Evolutionary conservation across 768 basidiomycete genomes (phyloP).

Genomic region (Porpolomopsis calyptriformis): DNA sequence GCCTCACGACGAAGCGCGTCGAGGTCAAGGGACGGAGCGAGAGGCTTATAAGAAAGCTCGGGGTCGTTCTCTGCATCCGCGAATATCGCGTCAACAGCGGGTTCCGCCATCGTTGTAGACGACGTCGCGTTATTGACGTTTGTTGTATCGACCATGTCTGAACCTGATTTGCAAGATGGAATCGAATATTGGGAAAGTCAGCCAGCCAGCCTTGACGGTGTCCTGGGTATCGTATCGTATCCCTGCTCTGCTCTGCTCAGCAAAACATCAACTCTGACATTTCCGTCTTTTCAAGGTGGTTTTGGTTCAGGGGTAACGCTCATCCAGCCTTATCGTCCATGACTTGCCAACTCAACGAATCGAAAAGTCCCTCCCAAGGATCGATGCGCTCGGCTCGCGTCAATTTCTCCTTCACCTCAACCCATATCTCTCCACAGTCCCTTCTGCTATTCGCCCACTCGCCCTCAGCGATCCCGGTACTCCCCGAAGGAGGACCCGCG

Average conservation of each 20-base stretch:
- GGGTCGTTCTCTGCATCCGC: slow-evolving; percentile 27
- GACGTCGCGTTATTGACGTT: slow-evolving; percentile 35
- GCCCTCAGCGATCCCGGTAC: slow-evolving; percentile 14
- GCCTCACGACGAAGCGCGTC: slow-evolving; percentile 46
- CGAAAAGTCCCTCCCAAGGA: slow-evolving; percentile 77
- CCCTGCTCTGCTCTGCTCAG: background rate
- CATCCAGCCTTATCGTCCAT: background rate
- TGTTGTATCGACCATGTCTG: slow-evolving; percentile 25
- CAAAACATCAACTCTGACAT: background rate
- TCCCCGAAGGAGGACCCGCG: slow-evolving; percentile 47
- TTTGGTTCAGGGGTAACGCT: slow-evolving; percentile 40
- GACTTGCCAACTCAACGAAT: slow-evolving; percentile 5
- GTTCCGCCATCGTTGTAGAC: slow-evolving; percentile 9
- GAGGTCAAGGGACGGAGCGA: slow-evolving; percentile 43
- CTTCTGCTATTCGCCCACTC: slow-evolving; percentile 58
- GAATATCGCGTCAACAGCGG: slow-evolving; percentile 38
- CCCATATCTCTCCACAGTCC: slow-evolving; percentile 68
- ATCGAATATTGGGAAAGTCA: slow-evolving; percentile 81
- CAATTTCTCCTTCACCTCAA: slow-evolving; percentile 75
- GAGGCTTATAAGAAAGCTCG: slow-evolving; percentile 33
- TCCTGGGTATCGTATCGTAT: slow-evolving; percentile 52
- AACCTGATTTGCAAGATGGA: slow-evolving; percentile 61
- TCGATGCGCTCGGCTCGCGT: slow-evolving; percentile 85
- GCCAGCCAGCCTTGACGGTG: slow-evolving; percentile 76
- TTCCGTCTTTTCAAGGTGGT: slow-evolving; percentile 20